These are phyloP conservation scores for Penicillium aurantiogriseum DNA, from an alignment of 2,329 filamentous ascomycete genomes.

Conservation along the genomic window DNA sequence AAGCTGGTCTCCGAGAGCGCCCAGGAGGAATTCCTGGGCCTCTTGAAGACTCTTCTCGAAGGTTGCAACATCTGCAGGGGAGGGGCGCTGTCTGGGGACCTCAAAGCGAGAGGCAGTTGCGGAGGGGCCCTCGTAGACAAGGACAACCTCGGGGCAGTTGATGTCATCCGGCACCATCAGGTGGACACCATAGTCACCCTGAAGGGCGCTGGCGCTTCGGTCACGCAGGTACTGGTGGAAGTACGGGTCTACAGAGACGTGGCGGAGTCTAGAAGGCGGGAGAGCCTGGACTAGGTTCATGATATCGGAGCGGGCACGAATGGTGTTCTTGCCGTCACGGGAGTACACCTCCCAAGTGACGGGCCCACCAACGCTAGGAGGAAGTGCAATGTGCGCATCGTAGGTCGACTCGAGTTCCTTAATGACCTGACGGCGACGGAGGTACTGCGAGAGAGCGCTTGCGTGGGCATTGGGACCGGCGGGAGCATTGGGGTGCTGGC, in stretches of 20 bases:
- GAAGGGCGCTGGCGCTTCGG: slow-evolving; percentile 40
- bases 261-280: slow-evolving; percentile 46
- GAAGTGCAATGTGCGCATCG: slow-evolving; percentile 83
- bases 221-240: slow-evolving; percentile 49
- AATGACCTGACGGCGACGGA: slow-evolving; percentile 77
- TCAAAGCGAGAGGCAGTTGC: slow-evolving; percentile 49
- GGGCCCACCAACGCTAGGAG: slow-evolving; percentile 62
- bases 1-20: slow-evolving; percentile 54
- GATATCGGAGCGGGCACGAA: slow-evolving; percentile 51
- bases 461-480: slow-evolving; percentile 75
- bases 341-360: slow-evolving; percentile 87
- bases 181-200: slow-evolving; percentile 47
- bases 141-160: slow-evolving; percentile 46
- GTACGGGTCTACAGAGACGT: slow-evolving; percentile 50
- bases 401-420: slow-evolving; percentile 77
- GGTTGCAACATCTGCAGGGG: slow-evolving; percentile 52
- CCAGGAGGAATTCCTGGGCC: slow-evolving; percentile 57
- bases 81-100: slow-evolving; percentile 57
- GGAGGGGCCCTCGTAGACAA: slow-evolving; percentile 51
- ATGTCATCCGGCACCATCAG: slow-evolving; percentile 49
- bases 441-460: slow-evolving; percentile 80
- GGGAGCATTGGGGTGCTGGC: slow-evolving; percentile 72
- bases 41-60: slow-evolving; percentile 59
- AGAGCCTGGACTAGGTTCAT: slow-evolving; percentile 50
- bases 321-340: slow-evolving; percentile 74